Percentiles rank a stretch among this genome's conserved stretches.
Conservation (phyloP, 2,329 filamentous ascomycete species). For the Aspergillus sp. region DNA sequence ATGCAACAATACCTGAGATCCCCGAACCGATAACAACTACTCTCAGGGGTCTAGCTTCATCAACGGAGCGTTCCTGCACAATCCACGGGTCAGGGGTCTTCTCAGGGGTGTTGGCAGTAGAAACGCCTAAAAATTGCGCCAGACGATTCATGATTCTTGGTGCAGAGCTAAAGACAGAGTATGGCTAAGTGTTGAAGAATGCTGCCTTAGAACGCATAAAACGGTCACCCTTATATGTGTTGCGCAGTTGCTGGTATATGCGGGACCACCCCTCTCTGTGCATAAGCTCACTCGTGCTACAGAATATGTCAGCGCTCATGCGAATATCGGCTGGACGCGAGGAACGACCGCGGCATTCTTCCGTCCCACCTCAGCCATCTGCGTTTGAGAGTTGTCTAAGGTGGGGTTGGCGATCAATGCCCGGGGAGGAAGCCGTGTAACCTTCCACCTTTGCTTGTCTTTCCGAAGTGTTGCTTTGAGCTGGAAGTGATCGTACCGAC, state of each 20-base stretch:
- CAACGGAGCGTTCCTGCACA: slow-evolving; percentile 36
- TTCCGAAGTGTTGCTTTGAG: background rate
- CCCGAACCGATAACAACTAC: slow-evolving; percentile 43
- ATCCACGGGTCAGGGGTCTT: slow-evolving; percentile 6
- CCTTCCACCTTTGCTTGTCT: background rate
- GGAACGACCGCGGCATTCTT: background rate
- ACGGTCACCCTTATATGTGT: background rate
- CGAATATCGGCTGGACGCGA: background rate
- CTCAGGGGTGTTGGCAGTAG: background rate
- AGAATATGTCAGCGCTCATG: background rate
- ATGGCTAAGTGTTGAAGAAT: no score
- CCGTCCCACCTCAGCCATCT: background rate
- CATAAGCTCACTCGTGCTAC: background rate
- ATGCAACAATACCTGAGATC: slow-evolving; percentile 42
- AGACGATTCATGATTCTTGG: background rate
- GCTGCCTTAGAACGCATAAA: background rate
- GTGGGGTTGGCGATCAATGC: background rate
- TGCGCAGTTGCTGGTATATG: background rate
- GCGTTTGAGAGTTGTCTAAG: background rate
- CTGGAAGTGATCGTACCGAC: background rate
- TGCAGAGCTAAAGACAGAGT: background rate
- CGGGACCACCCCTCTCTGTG: background rate
- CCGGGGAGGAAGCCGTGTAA: background rate
- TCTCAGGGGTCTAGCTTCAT: slow-evolving; percentile 34
- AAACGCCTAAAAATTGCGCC: background rate